Evolutionary conservation across 228 moss, liverwort and hornwort species (phyloP).

Genomic region (Sphagnum magellanicum): DNA sequence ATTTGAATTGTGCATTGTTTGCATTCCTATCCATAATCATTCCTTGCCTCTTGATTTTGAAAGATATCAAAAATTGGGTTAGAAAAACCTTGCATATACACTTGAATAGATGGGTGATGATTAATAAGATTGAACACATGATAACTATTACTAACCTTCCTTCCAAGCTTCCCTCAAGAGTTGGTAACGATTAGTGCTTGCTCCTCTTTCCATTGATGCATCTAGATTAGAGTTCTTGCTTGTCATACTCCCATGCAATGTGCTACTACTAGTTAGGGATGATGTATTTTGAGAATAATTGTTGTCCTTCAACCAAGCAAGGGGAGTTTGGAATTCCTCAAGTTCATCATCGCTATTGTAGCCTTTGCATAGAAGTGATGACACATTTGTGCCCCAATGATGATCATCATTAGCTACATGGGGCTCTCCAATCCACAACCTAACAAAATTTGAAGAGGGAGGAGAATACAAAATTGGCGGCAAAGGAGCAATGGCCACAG

Average conservation of each 20-base stretch:
- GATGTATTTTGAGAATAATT: constrained; percentile 5
- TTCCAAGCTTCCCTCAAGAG: constrained; percentile 14
- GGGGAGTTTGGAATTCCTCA: constrained; percentile 24
- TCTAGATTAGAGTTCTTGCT: neutral
- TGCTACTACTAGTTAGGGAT: too few species aligned
- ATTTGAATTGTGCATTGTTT: too few species aligned
- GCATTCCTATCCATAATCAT: too few species aligned
- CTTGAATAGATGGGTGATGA: too few species aligned
- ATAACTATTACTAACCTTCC: too few species aligned
- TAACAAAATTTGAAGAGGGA: constrained; percentile 20
- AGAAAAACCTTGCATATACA: too few species aligned
- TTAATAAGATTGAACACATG: too few species aligned
- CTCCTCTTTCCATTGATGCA: neutral
- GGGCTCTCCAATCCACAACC: constrained; percentile 44
- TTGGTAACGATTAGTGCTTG: constrained; percentile 22
- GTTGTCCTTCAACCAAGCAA: constrained; percentile 17
- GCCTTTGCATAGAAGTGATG: constrained; percentile 31
- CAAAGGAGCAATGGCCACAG: constrained; percentile 20
- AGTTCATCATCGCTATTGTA: constrained; percentile 48
- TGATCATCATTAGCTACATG: constrained; percentile 2
- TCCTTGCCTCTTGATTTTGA: too few species aligned
- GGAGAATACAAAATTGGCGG: constrained; percentile 28
- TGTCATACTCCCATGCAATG: neutral
- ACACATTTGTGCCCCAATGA: constrained; percentile 26
- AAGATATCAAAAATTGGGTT: too few species aligned